Base-by-base conservation (phyloP, 2,329 filamentous ascomycete genomes). In the Penicillium carneum region DNA sequence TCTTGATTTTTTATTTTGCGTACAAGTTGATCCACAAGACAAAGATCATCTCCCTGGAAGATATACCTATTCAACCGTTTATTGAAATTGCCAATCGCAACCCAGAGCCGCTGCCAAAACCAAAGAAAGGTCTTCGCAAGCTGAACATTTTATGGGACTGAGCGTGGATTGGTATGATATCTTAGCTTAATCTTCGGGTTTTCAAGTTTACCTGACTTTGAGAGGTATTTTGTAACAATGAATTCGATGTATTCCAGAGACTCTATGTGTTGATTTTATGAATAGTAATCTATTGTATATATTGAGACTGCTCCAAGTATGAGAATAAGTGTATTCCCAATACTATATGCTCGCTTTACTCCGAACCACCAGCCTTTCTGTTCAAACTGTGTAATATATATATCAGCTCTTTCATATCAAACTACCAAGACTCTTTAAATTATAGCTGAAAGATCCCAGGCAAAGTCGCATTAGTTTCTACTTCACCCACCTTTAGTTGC, bases 1-100 rank as follows among this genome's bases (percentile, higher is more conserved):
- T 87, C 67, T 66, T 26, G 5, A 63, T 20, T 16, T 57, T 57
- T 39, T 52, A 42, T 4, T 18, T 33, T 33, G 29, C 5, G 3
- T 47, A 47, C 45, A 47, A 47, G n/a, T 47, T 47, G 33, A 8
- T 47, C 18, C 11, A n/a, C 1, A 47, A 33, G 29, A 47, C 45
- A 8, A 47, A 47, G 45, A 47, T 47, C 26, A 10, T 47, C 45
- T n/a, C 45, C 29, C 33, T 47, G n/a, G n/a, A 47, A 33, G 45
- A 47, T 18, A 48, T 48, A 4, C 45, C 45, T 11, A 48, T 48
- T 10, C 45, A 48, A 14, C 45, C 45, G n/a, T 48, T 48, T 20
- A 48, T 33, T n/a, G 45, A 48, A 20, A 33, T 33, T 34, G 29
- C 46, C 29, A 48, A 48, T 20, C 29, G 29, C 7, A 48, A 48